Conservation (phyloP, 2,329 filamentous ascomycete genomes). For the Zymoseptoria brevis region DNA sequence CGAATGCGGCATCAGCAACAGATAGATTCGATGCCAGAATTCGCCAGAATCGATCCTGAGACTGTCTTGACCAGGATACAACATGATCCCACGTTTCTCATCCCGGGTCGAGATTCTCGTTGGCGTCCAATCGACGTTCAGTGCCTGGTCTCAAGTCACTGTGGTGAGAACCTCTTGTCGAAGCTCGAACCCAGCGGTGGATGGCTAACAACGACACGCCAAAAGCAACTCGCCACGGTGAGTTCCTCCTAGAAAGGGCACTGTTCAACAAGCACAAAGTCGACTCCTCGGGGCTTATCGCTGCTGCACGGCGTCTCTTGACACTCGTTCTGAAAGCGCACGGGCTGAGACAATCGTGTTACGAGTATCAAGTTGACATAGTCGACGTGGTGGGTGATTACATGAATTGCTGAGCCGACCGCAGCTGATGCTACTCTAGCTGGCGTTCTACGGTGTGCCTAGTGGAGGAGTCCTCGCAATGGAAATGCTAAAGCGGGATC, state of each 20-base stretch:
- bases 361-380: constrained; percentile 12
- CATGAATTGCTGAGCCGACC: background rate
- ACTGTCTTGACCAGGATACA: constrained; percentile 10
- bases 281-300: constrained; percentile 8
- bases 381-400: constrained; percentile 4
- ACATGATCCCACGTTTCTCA: constrained; percentile 5
- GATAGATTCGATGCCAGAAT: constrained; percentile 6
- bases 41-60: constrained; percentile 9
- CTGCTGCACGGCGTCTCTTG: constrained; percentile 8
- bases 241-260: constrained; percentile 17
- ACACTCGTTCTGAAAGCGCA: constrained; percentile 10
- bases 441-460: constrained; percentile 15
- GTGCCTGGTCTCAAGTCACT: constrained; percentile 9
- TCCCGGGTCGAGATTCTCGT: constrained; percentile 4
- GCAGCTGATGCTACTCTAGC: background rate
- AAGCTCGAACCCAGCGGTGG: background rate
- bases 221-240: constrained; percentile 4
- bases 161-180: background rate
- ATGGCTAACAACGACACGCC: background rate
- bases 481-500: constrained; percentile 14
- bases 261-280: constrained; percentile 9
- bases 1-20: constrained; percentile 8
- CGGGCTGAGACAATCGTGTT: constrained; percentile 8
- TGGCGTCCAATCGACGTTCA: constrained; percentile 13
- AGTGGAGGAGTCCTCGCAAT: constrained; percentile 15